Base-by-base conservation (phyloP, 1,284 basidiomycete species). In the Cerrena zonata region DNA sequence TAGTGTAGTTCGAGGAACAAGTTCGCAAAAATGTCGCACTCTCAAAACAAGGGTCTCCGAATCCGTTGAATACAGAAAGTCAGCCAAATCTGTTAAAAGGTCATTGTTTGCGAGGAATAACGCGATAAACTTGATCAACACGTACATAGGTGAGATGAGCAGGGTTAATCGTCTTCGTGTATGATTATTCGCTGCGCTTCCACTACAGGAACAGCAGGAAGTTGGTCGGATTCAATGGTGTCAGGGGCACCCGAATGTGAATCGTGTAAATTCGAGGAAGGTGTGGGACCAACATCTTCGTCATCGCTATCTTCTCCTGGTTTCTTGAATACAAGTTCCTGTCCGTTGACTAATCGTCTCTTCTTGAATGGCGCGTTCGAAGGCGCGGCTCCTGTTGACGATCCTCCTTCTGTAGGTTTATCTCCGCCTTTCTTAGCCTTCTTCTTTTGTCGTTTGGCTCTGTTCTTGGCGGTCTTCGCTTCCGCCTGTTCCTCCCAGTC, bases 381-480 rank as follows among this genome's bases (percentile, higher is more conserved):
- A 24, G 54, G 53, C 23, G 58, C 60, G 30, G 56, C 53, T 21
- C 51, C 46, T 12, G 52, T 45, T 47, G 57, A 61, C 43, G 47
- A 51, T 4, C 59, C 64, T 4, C 53, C 54, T 15, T 58, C 61
- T n/a, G 57, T 43, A 23, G 45, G 45, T 37, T 65, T 65, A 27
- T 61, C 61, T 12, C 42, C 26, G 0, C 50, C 61, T 41, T 65
- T 65, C 54, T 80, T 84, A 61, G 72, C 71, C 44, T 74, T 97
- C 75, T 91, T 91, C 76, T 94, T 94, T 67, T 86, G 87, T 45
- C 94, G 74, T 65, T 89, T 94, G 10, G 89, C 87, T 15, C 94
- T 79, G 65, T 96, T 96, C 72, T 93, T 96, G 12, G 90, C 84
- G 0, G 94, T 95, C 72, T 93, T 95, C 2, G 86, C 82, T 43